Base-by-base conservation (phyloP, 2,329 filamentous ascomycete species). In the Metarhizium robertsii region DNA sequence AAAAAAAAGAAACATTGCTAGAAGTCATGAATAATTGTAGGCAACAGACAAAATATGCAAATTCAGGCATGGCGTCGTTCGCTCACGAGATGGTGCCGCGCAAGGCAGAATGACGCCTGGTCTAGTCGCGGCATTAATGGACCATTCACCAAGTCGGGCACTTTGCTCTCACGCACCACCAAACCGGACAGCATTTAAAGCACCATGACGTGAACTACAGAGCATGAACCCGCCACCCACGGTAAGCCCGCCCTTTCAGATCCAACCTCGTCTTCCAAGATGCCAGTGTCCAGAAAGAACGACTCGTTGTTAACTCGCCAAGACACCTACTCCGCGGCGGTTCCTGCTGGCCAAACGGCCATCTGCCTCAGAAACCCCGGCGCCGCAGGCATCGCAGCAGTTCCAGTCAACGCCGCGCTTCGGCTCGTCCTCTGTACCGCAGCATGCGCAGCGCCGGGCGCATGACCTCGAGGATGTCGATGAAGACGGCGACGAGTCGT, bases 351-450 rank as follows among this genome's bases (percentile, higher is more conserved):
- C 69, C 2, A 72, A 69, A 34, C 62, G 64, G 14, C 62, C 67
- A n/a, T 64, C 66, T 52, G 58, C 63, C 6, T 68, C 68, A 30
- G 67, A 70, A 57, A 66, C 66, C 25, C 67, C 66, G 13, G 60
- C 66, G 29, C 64, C 59, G 13, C 50, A 52, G 25, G 55, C 61
- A 6, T 64, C 64, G 50, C 69, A 64, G 53, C 69, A 64, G 53
- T 73, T 73, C 54, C 69, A 68, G 34, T 68, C 69, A 30, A 74
- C 71, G 42, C 71, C 70, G 20, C 65, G 69, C n/a, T 74, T 73
- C 59, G 67, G 66, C 51, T 64, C 66, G 3, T 68, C 68, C 13
- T 71, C 69, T 34, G 63, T 59, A 54, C 60, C 57, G 40, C 64
- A 65, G 11, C 62, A 64, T 36, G 67, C 66, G 52, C 68, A 66